These are phyloP conservation scores for Coniferiporia weirii DNA, from an alignment of 1,284 basidiomycete species.

Conservation along the genomic window DNA sequence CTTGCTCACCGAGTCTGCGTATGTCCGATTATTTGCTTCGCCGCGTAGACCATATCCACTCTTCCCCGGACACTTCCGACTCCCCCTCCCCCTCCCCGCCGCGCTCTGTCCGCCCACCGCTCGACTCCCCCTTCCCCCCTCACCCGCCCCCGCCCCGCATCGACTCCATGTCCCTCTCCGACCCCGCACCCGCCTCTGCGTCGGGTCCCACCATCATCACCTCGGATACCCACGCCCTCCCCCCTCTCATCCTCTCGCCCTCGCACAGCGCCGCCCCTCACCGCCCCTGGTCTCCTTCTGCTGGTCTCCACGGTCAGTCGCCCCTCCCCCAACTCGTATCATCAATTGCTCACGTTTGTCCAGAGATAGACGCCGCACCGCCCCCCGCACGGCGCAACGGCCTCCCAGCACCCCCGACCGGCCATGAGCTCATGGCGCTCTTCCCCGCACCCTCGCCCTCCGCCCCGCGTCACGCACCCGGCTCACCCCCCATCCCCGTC, in stretches of 20 bases:
- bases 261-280: neutral
- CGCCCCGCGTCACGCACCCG: neutral
- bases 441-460: constrained; percentile 64
- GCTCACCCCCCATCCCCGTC: constrained; percentile 3
- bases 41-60: neutral
- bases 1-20: neutral
- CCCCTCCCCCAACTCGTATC: neutral
- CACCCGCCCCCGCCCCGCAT: neutral
- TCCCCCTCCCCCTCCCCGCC: constrained; percentile 4
- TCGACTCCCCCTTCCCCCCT: neutral
- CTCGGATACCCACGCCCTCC: constrained; percentile 9
- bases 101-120: neutral
- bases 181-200: neutral
- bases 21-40: constrained; percentile 9
- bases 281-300: constrained; percentile 11
- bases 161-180: neutral
- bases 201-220: neutral
- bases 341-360: neutral
- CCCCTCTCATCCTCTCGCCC: constrained; percentile 7
- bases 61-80: neutral
- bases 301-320: constrained; percentile 9
- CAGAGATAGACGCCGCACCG: constrained; percentile 6
- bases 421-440: constrained; percentile 76
- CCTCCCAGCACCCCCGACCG: constrained; percentile 61
- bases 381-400: constrained; percentile 5